Base-by-base conservation (phyloP, 495 filamentous ascomycete species). In the Penicilliopsis zonata region DNA sequence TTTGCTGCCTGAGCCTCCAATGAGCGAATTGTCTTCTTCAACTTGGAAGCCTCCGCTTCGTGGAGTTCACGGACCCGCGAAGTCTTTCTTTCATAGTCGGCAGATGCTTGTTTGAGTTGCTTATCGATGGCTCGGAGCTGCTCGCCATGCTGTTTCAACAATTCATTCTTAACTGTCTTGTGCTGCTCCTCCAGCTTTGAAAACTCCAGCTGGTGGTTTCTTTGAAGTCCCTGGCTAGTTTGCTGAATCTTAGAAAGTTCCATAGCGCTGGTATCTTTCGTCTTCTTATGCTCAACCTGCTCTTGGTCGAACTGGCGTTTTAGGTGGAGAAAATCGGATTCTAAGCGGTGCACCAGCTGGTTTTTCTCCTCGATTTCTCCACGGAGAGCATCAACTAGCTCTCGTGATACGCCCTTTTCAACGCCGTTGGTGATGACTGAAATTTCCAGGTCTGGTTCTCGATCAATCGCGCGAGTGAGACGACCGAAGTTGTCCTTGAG, bases 401-500 rank as follows among this genome's bases (percentile, higher is more conserved):
- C 78, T 19, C 82, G 70, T 7, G 85, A 88, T 30, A 93, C 74
- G 8, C 84, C 85, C 44, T 85, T 86, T 47, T 85, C 73, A 16
- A 84, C 64, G 1, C 82, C 82, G 55, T 86, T 84, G 26, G 76
- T 69, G 31, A 86, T 58, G 22, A 88, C 69, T 0, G 79, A 76
- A 14, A 88, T 74, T 47, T 98, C 90, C 23, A 87, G 59, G 6
- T 75, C 84, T 4, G 90, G 90, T 37, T 94, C 86, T 30, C 86
- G 80, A 52, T 98, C 90, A 45, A 98, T 83, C 13, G 88, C 82
- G 33, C 86, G 73, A 13, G 79, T 61, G 33, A 95, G 59, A 18
- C 86, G 82, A 38, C 79, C 86, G 49, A 87, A 98, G 49, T 94
- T 90, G 44, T 95, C 86, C 49, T 94, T 94, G 38, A 95, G 69